Conservation (phyloP, 164 flowering plant species). For the Sextonia rubra region DNA sequence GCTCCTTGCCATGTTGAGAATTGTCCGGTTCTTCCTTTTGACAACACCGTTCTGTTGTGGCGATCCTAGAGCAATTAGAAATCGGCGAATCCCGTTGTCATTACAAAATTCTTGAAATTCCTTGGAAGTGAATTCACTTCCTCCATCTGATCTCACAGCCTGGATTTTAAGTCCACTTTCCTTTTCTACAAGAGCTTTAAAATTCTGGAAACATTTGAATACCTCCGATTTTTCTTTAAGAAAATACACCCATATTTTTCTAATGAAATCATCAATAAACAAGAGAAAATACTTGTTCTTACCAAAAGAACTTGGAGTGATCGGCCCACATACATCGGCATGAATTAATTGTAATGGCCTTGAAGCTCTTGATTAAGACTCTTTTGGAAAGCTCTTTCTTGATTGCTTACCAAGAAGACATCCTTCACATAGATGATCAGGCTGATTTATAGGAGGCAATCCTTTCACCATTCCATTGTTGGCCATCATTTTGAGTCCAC, state of each 20-base stretch:
- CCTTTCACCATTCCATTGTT: too few relatives aligned
- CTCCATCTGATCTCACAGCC: too few relatives aligned
- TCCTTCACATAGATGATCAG: too few relatives aligned
- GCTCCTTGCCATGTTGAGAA: background rate
- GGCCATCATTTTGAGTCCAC: too few relatives aligned
- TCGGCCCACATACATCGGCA: background rate
- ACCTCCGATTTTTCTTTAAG: conserved; percentile 8
- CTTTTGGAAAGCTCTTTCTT: too few relatives aligned
- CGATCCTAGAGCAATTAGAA: background rate
- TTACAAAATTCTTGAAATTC: background rate
- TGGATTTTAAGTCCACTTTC: too few relatives aligned
- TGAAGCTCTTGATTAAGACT: too few relatives aligned
- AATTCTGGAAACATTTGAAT: background rate
- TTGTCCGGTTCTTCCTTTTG: background rate
- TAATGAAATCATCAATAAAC: background rate
- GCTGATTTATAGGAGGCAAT: too few relatives aligned
- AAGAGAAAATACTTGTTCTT: too few relatives aligned
- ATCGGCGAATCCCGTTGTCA: background rate
- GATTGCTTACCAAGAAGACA: too few relatives aligned
- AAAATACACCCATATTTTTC: conserved; percentile 8
- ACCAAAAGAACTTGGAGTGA: background rate
- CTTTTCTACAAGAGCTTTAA: background rate
- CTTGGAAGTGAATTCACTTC: background rate
- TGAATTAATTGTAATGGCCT: too few relatives aligned
- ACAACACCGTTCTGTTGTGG: background rate